Base-by-base conservation (phyloP, 2,329 filamentous ascomycete genomes). In the Neopestalotiopsis sp. region DNA sequence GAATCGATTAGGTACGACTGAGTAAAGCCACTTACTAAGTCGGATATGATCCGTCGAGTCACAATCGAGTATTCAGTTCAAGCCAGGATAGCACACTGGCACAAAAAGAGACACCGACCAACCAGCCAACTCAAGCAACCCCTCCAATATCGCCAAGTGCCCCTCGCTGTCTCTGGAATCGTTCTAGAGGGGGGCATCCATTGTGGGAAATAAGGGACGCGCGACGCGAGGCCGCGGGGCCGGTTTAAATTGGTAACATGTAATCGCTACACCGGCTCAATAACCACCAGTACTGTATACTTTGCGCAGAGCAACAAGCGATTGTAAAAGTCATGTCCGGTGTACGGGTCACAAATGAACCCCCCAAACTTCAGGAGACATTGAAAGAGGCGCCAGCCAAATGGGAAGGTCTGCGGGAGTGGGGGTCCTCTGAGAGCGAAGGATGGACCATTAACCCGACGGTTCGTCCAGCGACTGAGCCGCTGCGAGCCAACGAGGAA, bases 1-100 rank as follows among this genome's bases (percentile, higher is more conserved):
- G 9, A 59, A 28, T 62, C 34, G 59, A 62, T 62, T 62, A 62
- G 28, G 59, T 62, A 62, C 32, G 59, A 62, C 59, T 62, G 30
- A 62, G n/a, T 62, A 62, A 62, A 34, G 32, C 32, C 30, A n/a
- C 59, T 62, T 62, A 40, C 30, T 62, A 62, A 62, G 59, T 62
- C 59, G 59, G 30, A 34, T 30, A 30, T 10, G 30, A 14, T 20
- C 30, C n/a, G 32, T 62, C 59, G 59, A 34, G 34, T 62, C 30
- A 17, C 59, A 40, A 7, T 38, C 12, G 30, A 34, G 32, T 14
- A 34, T 28, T 59, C 30, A 30, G 4, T 10, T 34, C 57, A 61
- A 17, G 17, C 59, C 45, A n/a, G 45, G 6, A 52, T 20, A n/a
- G 45, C 45, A 52, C 42, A 49, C 14, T 49, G 14, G 42, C 24